Evolutionary conservation across 768 basidiomycete species (phyloP).

Genomic region (Leccinum rimulosum): DNA sequence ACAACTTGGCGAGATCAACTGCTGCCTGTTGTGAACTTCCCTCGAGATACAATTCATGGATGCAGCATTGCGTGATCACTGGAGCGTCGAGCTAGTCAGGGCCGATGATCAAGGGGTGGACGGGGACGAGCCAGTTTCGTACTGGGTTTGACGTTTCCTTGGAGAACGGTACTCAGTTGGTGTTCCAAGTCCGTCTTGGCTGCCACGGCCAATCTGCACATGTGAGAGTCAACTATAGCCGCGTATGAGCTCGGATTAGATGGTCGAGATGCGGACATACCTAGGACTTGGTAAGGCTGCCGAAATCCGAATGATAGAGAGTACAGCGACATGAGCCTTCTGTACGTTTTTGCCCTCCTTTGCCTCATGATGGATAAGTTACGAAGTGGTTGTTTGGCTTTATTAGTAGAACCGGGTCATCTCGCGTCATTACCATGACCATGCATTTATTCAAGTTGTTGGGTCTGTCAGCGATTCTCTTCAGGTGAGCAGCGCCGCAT

Average conservation of each 20-base stretch:
- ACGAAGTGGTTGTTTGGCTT: constrained; percentile 21
- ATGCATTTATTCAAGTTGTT: constrained; percentile 16
- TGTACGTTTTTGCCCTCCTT: constrained; percentile 92
- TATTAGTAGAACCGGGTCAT: constrained; percentile 22
- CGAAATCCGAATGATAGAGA: constrained; percentile 85
- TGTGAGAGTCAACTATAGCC: constrained; percentile 75
- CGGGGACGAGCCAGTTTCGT: constrained; percentile 32
- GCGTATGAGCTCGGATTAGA: constrained; percentile 6
- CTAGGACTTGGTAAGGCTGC: constrained; percentile 90
- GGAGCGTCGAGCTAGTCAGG: constrained; percentile 43
- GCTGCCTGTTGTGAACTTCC: constrained; percentile 71
- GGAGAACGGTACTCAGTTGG: constrained; percentile 73
- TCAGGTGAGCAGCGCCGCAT: constrained; percentile 8
- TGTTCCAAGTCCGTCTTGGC: constrained; percentile 75
- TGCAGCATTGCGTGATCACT: constrained; percentile 99
- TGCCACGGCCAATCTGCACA: constrained; percentile 66
- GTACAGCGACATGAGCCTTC: constrained; percentile 92
- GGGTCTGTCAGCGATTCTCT: constrained; percentile 11
- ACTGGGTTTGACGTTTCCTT: constrained; percentile 92
- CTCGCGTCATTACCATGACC: not conserved
- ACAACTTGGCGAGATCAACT: constrained; percentile 88
- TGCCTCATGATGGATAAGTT: constrained; percentile 67
- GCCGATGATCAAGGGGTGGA: constrained; percentile 4
- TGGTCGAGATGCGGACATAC: constrained; percentile 41
- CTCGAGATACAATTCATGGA: constrained; percentile 87